Base-by-base conservation (phyloP, 179 eudicot species). In the Vitellaria paradoxa region DNA sequence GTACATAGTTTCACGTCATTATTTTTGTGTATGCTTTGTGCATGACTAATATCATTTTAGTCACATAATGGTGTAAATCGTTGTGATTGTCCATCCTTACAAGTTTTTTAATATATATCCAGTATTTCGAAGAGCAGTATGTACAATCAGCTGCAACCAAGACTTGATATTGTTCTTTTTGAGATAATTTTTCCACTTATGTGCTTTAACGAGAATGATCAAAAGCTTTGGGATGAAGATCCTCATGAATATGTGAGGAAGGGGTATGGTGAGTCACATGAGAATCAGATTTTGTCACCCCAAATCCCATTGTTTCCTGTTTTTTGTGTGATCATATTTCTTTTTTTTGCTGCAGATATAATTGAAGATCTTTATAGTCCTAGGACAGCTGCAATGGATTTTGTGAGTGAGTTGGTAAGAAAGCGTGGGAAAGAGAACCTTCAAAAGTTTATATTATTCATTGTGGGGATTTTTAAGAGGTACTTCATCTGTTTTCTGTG, bases 191-290 rank as follows among this genome's bases (percentile, higher is more conserved):
- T 96, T 73, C 99, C 99, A 17, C 90, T 96, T 60, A 96, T 94
- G 99, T 96, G 99, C 89, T 96, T 96, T 85, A 92, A 85, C 77
- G 99, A 94, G 82, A 88, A 91, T 73, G 99, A 96, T 80, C 94
- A 92, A 81, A 91, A 84, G 83, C 97, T 96, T 76, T 96, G 99
- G 99, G 98, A 94, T 75, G 99, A 96, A 85, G 99, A 96, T 74
- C 99, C 99, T 21, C 97, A 96, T 87, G 99, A 96, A 86, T 96
- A 96, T 87, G 97, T 96, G 68, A 89, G 99, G 86, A 96, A 96
- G 86, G 99, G 99, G 65, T 96, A 96, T 86, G 99, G 99, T 96
- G 80, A 81, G 96, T 84, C 72, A 50, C 70, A 4, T 37, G 42
- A 37, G 42, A 37, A 37, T 37, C 42, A 42, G 3, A 42, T 42